Percentiles rank a stretch among this genome's conserved stretches.
Conservation (phyloP, 768 basidiomycete genomes). For the Amanita fuliginea region DNA sequence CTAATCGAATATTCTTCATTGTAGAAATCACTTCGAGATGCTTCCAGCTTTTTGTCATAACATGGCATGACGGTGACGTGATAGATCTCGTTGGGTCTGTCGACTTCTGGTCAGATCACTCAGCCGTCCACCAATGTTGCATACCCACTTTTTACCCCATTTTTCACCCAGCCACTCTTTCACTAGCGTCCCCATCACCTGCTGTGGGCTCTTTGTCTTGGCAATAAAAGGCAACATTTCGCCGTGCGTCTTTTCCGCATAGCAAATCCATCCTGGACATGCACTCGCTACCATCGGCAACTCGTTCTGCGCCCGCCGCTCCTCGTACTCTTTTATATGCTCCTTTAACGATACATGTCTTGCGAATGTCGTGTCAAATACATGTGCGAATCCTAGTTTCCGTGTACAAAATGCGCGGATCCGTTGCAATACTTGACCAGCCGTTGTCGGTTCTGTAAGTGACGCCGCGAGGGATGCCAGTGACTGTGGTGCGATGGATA, state of each 20-base stretch:
- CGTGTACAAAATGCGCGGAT: slow-evolving; percentile 59
- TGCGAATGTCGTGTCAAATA: slow-evolving; percentile 93
- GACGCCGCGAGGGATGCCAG: slow-evolving; percentile 70
- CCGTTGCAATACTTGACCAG: slow-evolving; percentile 55
- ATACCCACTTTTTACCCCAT: slow-evolving; percentile 59
- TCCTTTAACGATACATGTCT: slow-evolving; percentile 79
- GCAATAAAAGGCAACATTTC: slow-evolving; percentile 91
- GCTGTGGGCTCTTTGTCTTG: slow-evolving; percentile 85
- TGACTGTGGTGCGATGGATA: slow-evolving; percentile 86
- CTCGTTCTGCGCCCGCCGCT: slow-evolving; percentile 36
- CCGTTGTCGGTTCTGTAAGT: slow-evolving; percentile 19
- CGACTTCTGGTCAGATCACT: neutral
- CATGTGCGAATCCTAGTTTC: slow-evolving; percentile 65
- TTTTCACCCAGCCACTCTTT: slow-evolving; percentile 74
- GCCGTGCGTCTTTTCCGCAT: slow-evolving; percentile 93
- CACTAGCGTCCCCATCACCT: slow-evolving; percentile 86
- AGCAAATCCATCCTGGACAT: slow-evolving; percentile 99
- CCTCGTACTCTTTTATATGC: slow-evolving; percentile 70
- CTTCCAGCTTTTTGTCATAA: slow-evolving; percentile 99
- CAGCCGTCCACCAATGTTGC: neutral
- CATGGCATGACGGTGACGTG: slow-evolving; percentile 99
- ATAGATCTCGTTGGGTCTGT: slow-evolving; percentile 80
- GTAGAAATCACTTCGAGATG: slow-evolving; percentile 90
- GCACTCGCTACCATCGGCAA: slow-evolving; percentile 93
- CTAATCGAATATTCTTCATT: slow-evolving; percentile 70